These are phyloP conservation scores for Scedosporium apiospermum DNA, from an alignment of 2,329 filamentous ascomycete genomes.

Conservation along the genomic window DNA sequence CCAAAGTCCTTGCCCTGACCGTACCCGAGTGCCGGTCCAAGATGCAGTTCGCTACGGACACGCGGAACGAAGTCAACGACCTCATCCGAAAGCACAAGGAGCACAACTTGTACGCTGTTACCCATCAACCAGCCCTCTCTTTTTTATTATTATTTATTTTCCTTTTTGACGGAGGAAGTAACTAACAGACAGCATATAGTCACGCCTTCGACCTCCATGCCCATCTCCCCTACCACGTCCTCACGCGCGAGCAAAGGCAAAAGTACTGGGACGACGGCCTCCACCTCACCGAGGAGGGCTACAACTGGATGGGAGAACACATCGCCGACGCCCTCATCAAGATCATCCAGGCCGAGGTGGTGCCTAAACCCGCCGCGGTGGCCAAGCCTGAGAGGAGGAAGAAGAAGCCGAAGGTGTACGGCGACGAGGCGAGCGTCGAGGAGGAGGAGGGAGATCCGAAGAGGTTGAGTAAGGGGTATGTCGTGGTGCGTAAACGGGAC, in stretches of 20 bases:
- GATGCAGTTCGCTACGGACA: slow-evolving; percentile 18
- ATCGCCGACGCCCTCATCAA: slow-evolving; percentile 43
- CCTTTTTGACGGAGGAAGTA: no score
- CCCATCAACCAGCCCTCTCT: neutral
- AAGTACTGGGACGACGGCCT: slow-evolving; percentile 53
- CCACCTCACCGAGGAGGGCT: slow-evolving; percentile 49
- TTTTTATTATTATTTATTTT: neutral
- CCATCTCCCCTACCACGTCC: slow-evolving; percentile 42
- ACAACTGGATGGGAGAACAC: slow-evolving; percentile 51
- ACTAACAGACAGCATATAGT: slow-evolving; percentile 25
- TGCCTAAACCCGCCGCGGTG: neutral
- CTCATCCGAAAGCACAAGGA: slow-evolving; percentile 39
- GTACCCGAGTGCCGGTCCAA: slow-evolving; percentile 41
- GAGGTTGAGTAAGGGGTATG: slow-evolving; percentile 40
- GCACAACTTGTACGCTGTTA: slow-evolving; percentile 39
- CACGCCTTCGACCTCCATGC: slow-evolving; percentile 46
- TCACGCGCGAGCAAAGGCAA: slow-evolving; percentile 33
- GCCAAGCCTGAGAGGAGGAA: neutral
- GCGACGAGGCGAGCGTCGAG: slow-evolving; percentile 28
- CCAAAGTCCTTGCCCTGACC: slow-evolving; percentile 53
- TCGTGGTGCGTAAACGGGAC: slow-evolving; percentile 43
- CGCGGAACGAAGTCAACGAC: slow-evolving; percentile 38
- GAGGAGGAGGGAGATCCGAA: slow-evolving; percentile 40
- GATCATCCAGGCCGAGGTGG: slow-evolving; percentile 21
- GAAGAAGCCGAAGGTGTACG: slow-evolving; percentile 18